Conservation (phyloP, 176 grass and related monocot species). For the Guadua angustifolia region DNA sequence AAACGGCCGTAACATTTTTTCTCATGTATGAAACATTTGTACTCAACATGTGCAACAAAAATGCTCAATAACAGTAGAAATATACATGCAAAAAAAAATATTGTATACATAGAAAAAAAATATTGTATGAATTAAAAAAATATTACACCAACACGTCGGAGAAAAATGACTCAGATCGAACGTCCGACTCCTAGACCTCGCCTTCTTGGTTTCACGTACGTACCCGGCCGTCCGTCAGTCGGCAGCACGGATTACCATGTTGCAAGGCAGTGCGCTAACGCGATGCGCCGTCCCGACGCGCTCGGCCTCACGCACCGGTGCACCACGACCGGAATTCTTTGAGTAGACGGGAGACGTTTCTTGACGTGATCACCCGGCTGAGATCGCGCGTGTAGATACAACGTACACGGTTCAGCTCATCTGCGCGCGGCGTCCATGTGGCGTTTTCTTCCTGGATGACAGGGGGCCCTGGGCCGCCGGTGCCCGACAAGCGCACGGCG, state of each 20-base stretch:
- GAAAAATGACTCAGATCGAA: no score
- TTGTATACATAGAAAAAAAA: no score
- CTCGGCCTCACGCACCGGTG: conserved; percentile 26
- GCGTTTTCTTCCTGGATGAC: conserved; percentile 42
- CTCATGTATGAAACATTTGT: no score
- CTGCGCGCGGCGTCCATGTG: neutral
- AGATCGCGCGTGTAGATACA: neutral
- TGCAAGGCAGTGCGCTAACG: conserved; percentile 43
- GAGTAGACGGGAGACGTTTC: conserved; percentile 7
- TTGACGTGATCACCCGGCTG: conserved; percentile 10
- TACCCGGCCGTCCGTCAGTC: neutral
- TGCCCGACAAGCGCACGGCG: conserved; percentile 33
- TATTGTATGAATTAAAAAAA: no score
- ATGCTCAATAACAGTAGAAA: no score
- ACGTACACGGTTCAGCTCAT: neutral
- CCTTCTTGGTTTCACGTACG: neutral
- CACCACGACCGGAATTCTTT: neutral
- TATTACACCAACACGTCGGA: no score
- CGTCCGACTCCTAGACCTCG: no score
- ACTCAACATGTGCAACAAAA: no score
- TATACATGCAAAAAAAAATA: no score
- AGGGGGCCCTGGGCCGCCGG: conserved; percentile 42
- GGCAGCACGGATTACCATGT: conserved; percentile 19
- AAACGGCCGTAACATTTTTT: no score
- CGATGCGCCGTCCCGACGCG: conserved; percentile 46